A percentile compares a stretch with the other conserved stretches of the same genome.
Evolutionary conservation across 805 yeast genomes (phyloP).

Genomic region (Candida golubevii): DNA sequence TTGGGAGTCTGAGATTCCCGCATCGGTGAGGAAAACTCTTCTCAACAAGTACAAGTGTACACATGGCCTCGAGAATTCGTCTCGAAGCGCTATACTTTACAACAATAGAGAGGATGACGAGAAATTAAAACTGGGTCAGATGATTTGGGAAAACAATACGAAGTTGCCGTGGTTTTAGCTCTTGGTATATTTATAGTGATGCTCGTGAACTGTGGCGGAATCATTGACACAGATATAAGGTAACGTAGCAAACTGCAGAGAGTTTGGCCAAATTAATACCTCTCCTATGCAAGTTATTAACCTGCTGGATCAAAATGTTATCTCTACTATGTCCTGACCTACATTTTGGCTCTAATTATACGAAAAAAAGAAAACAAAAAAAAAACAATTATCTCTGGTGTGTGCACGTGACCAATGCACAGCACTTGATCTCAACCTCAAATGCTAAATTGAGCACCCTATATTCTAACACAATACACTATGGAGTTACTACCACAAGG

Average conservation of each 20-base stretch:
- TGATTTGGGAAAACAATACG: slow-evolving; percentile 40
- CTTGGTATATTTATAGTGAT: too few relatives aligned
- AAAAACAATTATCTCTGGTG: not conserved
- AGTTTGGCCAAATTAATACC: too few relatives aligned
- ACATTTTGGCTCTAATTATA: too few relatives aligned
- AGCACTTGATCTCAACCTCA: not conserved
- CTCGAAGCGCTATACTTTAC: slow-evolving; percentile 33
- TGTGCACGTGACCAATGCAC: slow-evolving; percentile 2
- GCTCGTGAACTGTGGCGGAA: too few relatives aligned
- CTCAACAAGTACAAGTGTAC: slow-evolving; percentile 14
- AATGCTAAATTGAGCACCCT: not conserved
- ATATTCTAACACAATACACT: not conserved
- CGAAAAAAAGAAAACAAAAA: too few relatives aligned
- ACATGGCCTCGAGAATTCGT: slow-evolving; percentile 29
- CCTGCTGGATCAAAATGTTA: too few relatives aligned
- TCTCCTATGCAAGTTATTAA: too few relatives aligned
- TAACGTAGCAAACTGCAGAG: too few relatives aligned
- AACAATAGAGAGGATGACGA: slow-evolving; percentile 24
- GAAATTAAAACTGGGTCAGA: slow-evolving; percentile 20
- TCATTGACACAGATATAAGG: too few relatives aligned
- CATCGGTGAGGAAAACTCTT: slow-evolving; percentile 14
- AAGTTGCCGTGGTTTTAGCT: slow-evolving; percentile 40
- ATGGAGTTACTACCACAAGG: slow-evolving; percentile 55
- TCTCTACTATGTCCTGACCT: too few relatives aligned
- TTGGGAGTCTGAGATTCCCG: slow-evolving; percentile 34